Evolutionary conservation across 371 early-diverging fungal genomes (phyloP).

Genomic region (Rhizopus arrhizus): DNA sequence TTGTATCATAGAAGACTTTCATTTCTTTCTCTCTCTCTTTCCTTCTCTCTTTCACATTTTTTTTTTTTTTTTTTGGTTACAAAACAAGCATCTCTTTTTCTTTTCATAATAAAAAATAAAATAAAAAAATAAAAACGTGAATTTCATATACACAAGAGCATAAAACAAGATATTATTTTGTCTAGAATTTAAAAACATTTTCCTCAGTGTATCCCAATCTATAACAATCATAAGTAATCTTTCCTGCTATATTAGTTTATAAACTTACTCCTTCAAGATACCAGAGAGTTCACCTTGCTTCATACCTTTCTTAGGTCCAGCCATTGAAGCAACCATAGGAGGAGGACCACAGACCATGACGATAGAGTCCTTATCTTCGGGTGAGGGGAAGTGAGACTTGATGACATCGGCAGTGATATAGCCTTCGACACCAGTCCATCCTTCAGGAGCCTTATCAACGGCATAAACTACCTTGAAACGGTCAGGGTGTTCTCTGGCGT

Average conservation of each 20-base stretch:
- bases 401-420: slow-evolving; percentile 71
- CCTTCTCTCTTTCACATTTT: neutral
- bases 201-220: slow-evolving; percentile 73
- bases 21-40: neutral
- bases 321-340: slow-evolving; percentile 75
- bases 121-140: neutral
- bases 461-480: slow-evolving; percentile 80
- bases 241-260: neutral
- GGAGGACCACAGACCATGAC: slow-evolving; percentile 92
- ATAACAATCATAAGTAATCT: slow-evolving; percentile 1
- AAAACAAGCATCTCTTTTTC: neutral
- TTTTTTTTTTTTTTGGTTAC: slow-evolving; percentile 3
- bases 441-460: slow-evolving; percentile 70
- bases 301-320: slow-evolving; percentile 85
- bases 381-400: slow-evolving; percentile 64
- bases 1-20: slow-evolving; percentile 4
- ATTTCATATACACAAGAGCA: neutral
- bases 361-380: slow-evolving; percentile 57
- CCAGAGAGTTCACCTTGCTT: slow-evolving; percentile 86
- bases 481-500: slow-evolving; percentile 71
- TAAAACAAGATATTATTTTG: slow-evolving; percentile 2
- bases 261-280: slow-evolving; percentile 71
- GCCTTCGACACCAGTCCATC: slow-evolving; percentile 73
- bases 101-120: slow-evolving; percentile 9
- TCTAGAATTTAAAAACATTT: slow-evolving; percentile 90